A percentile compares a stretch with the other conserved stretches of the same genome.
Evolutionary conservation across 2,329 filamentous ascomycete species (phyloP).

Genomic region (Polytolypa hystricis): DNA sequence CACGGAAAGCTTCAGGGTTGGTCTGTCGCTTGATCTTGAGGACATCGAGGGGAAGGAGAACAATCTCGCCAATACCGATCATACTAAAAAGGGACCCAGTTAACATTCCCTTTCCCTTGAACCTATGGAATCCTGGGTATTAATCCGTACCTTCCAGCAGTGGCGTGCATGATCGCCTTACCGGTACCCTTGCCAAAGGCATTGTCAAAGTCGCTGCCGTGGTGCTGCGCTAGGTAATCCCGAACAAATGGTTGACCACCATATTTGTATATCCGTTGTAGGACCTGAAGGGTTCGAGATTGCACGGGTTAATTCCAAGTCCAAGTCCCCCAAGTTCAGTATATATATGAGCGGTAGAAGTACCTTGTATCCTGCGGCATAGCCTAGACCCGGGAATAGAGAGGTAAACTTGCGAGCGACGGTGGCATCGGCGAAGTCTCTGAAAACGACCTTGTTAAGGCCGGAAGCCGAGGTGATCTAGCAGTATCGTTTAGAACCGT

Average conservation of each 20-base stretch:
- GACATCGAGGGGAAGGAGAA: conserved; percentile 88
- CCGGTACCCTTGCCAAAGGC: conserved; percentile 94
- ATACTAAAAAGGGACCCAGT: conserved; percentile 45
- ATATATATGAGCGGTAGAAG: no score
- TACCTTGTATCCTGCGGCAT: conserved; percentile 94
- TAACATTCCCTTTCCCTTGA: no score
- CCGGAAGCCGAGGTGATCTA: conserved; percentile 50
- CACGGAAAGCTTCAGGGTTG: conserved; percentile 95
- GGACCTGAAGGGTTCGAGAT: conserved; percentile 41
- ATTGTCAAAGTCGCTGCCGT: conserved; percentile 71
- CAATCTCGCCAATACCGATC: conserved; percentile 94
- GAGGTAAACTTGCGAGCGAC: conserved; percentile 74
- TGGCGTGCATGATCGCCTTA: conserved; percentile 96
- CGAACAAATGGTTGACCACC: conserved; percentile 91
- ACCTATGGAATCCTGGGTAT: no score
- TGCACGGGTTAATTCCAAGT: neutral
- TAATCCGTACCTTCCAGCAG: conserved; percentile 70
- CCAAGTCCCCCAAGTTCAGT: neutral
- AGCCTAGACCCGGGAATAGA: conserved; percentile 91
- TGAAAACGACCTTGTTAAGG: conserved; percentile 90
- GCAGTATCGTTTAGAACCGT: neutral
- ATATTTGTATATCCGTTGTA: conserved; percentile 98
- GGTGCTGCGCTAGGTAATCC: conserved; percentile 72
- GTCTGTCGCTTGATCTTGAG: conserved; percentile 99
- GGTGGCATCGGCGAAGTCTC: conserved; percentile 65